Percentiles rank a stretch among this genome's conserved stretches.
phyloP scores from a whole-genome alignment of 2,329 filamentous ascomycete genomes.

The Tolypocladium cylindrosporum region DNA sequence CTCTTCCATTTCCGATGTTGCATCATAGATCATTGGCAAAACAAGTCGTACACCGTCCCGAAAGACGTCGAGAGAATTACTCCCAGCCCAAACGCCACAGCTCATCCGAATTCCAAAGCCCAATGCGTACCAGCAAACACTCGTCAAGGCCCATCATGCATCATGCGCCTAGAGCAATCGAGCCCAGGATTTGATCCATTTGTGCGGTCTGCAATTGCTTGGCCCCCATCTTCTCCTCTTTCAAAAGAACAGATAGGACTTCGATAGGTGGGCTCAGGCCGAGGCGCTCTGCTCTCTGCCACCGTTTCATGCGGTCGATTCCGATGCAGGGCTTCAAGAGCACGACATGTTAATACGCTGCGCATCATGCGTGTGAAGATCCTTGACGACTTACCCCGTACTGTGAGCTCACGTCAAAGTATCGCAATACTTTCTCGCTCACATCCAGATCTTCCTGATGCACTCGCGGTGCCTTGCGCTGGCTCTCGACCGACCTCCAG shows the following conservation, averaged over 20 bases:
- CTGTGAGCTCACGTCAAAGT: conserved; percentile 86
- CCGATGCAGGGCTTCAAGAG: conserved; percentile 70
- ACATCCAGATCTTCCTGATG: conserved; percentile 66
- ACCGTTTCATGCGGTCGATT: conserved; percentile 69
- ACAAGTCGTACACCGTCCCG: not conserved
- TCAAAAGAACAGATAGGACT: conserved; percentile 74
- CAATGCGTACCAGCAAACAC: conserved; percentile 1
- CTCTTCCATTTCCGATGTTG: not conserved
- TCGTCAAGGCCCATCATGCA: not conserved
- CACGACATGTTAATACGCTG: conserved; percentile 3
- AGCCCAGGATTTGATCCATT: conserved; percentile 57
- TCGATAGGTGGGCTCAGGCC: conserved; percentile 82
- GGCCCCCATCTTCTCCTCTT: conserved; percentile 51
- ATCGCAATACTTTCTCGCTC: conserved; percentile 77
- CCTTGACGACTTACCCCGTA: conserved; percentile 63
- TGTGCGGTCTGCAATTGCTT: conserved; percentile 54
- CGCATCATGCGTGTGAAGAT: not conserved
- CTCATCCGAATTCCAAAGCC: conserved; percentile 6
- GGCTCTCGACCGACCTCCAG: conserved; percentile 63
- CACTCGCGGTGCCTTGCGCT: conserved; percentile 58
- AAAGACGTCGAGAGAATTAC: not conserved
- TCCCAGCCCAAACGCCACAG: conserved; percentile 10
- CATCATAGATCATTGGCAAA: not conserved
- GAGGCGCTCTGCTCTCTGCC: conserved; percentile 77
- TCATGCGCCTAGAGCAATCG: conserved; percentile 30